These are phyloP conservation scores for Nephelium lappaceum DNA, from an alignment of 345 rosid species.

Conservation along the genomic window DNA sequence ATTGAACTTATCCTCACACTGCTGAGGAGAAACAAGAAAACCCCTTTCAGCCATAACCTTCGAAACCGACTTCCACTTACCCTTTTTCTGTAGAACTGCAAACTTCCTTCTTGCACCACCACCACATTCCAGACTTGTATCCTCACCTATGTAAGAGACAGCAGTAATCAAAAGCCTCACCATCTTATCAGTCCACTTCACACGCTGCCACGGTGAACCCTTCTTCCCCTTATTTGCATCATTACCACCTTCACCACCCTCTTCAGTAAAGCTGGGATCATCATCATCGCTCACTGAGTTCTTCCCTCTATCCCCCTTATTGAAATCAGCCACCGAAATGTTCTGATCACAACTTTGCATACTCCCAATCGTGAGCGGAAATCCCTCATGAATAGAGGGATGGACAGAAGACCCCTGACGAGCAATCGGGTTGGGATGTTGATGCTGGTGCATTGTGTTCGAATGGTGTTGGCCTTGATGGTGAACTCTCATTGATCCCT, in stretches of 20 bases:
- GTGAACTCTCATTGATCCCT: slow-evolving; percentile 64
- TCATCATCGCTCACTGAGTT: slow-evolving; percentile 79
- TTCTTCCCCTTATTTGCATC: slow-evolving; percentile 58
- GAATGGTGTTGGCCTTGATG: slow-evolving; percentile 47
- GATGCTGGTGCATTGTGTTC: slow-evolving; percentile 56
- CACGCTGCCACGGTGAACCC: slow-evolving; percentile 87
- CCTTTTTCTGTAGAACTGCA: slow-evolving; percentile 80
- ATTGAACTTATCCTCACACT: slow-evolving; percentile 94
- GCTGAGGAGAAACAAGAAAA: slow-evolving; percentile 89
- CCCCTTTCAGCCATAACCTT: slow-evolving; percentile 90
- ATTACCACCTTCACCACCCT: slow-evolving; percentile 59
- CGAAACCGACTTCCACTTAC: slow-evolving; percentile 90
- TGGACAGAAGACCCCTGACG: slow-evolving; percentile 45
- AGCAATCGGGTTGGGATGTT: slow-evolving; percentile 49
- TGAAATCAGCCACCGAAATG: slow-evolving; percentile 44
- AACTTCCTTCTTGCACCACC: slow-evolving; percentile 66
- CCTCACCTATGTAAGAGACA: slow-evolving; percentile 86
- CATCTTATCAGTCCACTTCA: slow-evolving; percentile 97
- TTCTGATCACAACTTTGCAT: slow-evolving; percentile 61
- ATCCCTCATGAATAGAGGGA: slow-evolving; percentile 55
- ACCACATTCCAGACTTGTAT: slow-evolving; percentile 49
- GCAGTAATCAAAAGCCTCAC: slow-evolving; percentile 88
- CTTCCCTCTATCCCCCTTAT: slow-evolving; percentile 64
- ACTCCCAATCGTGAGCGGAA: slow-evolving; percentile 74
- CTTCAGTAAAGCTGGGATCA: slow-evolving; percentile 77